Percentiles rank a stretch among this genome's conserved stretches.
Conservation (phyloP, 1,139 yeast species). For the Hyphopichia pseudoburtonii region DNA sequence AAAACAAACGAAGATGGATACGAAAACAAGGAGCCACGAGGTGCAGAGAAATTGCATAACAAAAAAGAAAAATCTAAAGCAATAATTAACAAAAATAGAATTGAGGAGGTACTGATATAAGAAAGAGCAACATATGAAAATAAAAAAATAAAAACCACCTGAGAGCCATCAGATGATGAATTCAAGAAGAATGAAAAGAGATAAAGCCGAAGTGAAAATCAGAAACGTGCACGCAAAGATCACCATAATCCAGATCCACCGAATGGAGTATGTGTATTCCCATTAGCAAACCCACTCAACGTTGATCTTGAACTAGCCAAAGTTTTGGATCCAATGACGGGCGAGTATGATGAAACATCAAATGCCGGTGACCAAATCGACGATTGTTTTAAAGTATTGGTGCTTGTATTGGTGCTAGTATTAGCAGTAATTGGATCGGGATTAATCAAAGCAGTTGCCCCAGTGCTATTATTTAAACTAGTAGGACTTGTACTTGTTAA, state of each 20-base stretch:
- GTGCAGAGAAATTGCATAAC: no score
- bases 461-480: neutral
- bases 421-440: neutral
- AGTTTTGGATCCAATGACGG: conserved; percentile 2
- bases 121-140: no score
- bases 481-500: conserved; percentile 3
- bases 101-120: no score
- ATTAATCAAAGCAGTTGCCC: neutral
- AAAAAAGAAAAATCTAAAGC: no score
- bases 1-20: neutral
- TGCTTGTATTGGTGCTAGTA: conserved; percentile 1
- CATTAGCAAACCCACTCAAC: conserved; percentile 1
- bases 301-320: conserved; percentile 5
- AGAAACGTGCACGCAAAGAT: neutral
- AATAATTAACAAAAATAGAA: no score
- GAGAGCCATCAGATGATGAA: no score
- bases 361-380: conserved; percentile 16
- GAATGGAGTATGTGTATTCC: conserved; percentile 7
- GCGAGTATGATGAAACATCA: conserved; percentile 3
- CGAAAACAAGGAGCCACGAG: neutral
- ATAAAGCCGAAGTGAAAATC: neutral
- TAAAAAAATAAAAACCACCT: neutral
- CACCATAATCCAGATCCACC: conserved; percentile 17
- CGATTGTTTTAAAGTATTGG: conserved; percentile 8
- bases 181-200: neutral